Evolutionary conservation across 371 early-diverging fungal species (phyloP), one percentile per base, ranked within the genome.

Genomic region (Mucor sp.): DNA sequence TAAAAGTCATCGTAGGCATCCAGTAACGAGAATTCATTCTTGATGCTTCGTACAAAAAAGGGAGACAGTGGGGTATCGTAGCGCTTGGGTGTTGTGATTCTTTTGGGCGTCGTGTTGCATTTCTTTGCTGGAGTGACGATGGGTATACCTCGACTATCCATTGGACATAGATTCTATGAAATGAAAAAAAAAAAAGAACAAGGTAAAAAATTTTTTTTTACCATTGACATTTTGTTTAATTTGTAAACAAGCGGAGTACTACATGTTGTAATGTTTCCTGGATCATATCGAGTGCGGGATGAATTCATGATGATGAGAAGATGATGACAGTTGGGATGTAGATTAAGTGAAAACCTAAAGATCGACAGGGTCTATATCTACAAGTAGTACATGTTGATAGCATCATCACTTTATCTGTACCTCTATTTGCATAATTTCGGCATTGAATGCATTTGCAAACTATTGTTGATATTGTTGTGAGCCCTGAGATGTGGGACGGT

Each of bases 111-210:
- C 1, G 64, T 64, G 8, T 5, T 27, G 23, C 19, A 48, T 47
- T 41, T 62, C 21, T 59, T 63, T 35, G 60, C 32, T 12, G 62
- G 33, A 50, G 58, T 3, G 21, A 71, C 71, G 64, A 72, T 64
- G 41, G 72, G 72, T 60, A 72, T 68, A 50, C 72, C 72, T 30
- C 72, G 72, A n/a, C 48, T 65, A 56, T 72, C 72, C 72, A 72
- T 72, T 50, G 21, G 7, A 63, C n/a, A 63, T 15, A 37, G 15
- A 17, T 12, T 47, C n/a, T n/a, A n/a, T n/a, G 27, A 23, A 50
- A 23, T 4, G 53, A 28, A 60, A 33, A 39, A 55, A 50, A 50
- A 7, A 44, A 14, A 30, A 14, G 37, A 7, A 44, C 33, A 33
- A 30, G 4, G 6, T 44, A 19, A 44, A 43, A 43, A 43, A 17